Percentiles rank a stretch among this genome's conserved stretches.
phyloP scores from a whole-genome alignment of 2,329 filamentous ascomycete genomes.

The Knufia petricola region DNA sequence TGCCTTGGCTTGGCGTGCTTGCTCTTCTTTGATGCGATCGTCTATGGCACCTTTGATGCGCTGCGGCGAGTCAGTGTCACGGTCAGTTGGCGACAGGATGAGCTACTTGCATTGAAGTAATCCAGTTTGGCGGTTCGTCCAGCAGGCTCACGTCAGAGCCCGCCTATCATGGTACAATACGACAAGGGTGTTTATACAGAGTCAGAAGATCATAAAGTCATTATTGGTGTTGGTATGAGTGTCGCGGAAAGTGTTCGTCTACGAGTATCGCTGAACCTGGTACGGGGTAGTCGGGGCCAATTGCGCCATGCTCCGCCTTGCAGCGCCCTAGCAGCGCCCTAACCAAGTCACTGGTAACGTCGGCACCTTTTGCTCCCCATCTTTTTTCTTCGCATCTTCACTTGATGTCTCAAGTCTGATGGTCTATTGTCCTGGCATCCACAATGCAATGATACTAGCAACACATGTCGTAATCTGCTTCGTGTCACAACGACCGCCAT shows the following conservation, averaged over 20 bases:
- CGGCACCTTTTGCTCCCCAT: no score
- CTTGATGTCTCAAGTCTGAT: no score
- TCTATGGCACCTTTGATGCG: conserved; percentile 78
- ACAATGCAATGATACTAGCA: no score
- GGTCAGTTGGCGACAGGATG: neutral
- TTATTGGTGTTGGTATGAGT: neutral
- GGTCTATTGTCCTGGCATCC: no score
- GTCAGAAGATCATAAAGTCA: neutral
- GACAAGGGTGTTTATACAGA: neutral
- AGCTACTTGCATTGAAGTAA: conserved; percentile 22
- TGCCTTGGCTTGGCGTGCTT: conserved; percentile 57
- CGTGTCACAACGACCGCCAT: conserved; percentile 27
- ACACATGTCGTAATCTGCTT: no score
- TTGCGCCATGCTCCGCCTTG: no score
- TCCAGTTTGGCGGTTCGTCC: conserved; percentile 16
- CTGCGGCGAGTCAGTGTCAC: conserved; percentile 35
- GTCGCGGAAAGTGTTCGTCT: no score
- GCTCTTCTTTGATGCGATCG: conserved; percentile 80
- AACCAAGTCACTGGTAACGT: no score
- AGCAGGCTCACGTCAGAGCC: neutral
- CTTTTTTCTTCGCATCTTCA: no score
- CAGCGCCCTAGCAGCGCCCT: no score
- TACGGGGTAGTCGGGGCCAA: no score
- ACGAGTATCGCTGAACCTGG: no score
- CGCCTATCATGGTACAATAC: neutral